These are phyloP conservation scores for Termitomyces sp. DNA, from an alignment of 768 basidiomycete species.

Conservation along the genomic window DNA sequence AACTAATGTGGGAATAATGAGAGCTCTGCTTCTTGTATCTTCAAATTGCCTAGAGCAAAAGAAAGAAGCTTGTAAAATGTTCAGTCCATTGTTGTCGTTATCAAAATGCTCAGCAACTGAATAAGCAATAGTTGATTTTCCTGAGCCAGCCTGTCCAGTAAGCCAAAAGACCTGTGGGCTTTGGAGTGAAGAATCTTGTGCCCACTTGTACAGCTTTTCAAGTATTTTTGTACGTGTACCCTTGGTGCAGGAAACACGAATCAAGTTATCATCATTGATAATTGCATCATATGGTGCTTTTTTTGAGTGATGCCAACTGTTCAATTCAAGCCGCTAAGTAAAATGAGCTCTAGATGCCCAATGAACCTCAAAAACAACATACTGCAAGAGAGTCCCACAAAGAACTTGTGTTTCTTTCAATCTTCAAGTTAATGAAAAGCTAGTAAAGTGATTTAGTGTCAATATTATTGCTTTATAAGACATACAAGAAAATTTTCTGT, in stretches of 20 bases:
- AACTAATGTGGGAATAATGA: background rate
- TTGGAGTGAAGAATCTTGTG: background rate
- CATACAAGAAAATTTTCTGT: background rate
- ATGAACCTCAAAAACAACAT: background rate
- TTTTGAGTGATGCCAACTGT: background rate
- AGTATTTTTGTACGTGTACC: background rate
- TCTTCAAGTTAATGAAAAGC: background rate
- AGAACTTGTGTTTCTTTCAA: background rate
- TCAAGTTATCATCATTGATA: background rate
- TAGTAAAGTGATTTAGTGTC: background rate
- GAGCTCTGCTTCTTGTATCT: background rate
- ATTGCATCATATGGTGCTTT: background rate
- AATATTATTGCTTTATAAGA: background rate
- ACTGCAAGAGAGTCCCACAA: background rate
- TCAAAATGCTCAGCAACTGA: background rate
- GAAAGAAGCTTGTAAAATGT: background rate
- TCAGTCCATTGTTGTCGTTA: background rate
- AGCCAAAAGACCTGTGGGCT: no score
- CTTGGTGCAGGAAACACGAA: background rate
- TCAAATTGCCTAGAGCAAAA: background rate
- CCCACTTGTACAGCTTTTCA: background rate
- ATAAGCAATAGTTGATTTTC: no score
- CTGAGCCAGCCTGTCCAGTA: no score
- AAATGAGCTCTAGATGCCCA: background rate
- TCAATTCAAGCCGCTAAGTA: background rate